Evolutionary conservation across 2,329 filamentous ascomycete genomes (phyloP).

Genomic region (Aureobasidium pullulans): DNA sequence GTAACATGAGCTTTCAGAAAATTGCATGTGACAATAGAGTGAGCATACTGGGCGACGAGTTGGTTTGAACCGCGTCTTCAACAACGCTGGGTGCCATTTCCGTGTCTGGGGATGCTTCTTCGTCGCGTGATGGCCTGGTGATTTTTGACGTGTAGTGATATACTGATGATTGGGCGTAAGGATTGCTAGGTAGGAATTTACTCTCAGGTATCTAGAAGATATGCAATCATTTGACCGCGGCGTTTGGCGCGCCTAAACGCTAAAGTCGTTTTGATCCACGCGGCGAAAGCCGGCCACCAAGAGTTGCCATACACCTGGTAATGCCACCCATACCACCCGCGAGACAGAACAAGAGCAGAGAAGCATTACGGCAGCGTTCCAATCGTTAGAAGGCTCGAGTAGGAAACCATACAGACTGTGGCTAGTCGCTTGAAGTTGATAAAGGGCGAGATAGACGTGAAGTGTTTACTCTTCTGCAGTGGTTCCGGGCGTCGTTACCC

Average conservation of each 20-base stretch:
- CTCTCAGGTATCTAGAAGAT: neutral
- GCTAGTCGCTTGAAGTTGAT: no score
- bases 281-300: neutral
- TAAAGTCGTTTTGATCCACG: neutral
- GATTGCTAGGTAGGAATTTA: neutral
- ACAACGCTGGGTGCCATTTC: conserved; percentile 20
- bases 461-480: neutral
- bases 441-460: no score
- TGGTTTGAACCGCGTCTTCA: conserved; percentile 35
- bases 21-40: neutral
- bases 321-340: neutral
- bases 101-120: neutral
- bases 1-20: neutral
- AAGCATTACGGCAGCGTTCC: no score
- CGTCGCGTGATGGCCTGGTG: neutral
- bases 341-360: no score
- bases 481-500: neutral
- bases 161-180: neutral
- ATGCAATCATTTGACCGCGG: neutral
- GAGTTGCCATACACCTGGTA: neutral
- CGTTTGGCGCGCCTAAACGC: neutral
- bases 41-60: conserved; percentile 29
- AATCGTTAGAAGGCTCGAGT: no score
- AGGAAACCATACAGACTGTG: no score
- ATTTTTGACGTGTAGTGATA: neutral